Evolutionary conservation across 2,329 filamentous ascomycete genomes (phyloP).

Genomic region (Fusarium pseudonygamai): DNA sequence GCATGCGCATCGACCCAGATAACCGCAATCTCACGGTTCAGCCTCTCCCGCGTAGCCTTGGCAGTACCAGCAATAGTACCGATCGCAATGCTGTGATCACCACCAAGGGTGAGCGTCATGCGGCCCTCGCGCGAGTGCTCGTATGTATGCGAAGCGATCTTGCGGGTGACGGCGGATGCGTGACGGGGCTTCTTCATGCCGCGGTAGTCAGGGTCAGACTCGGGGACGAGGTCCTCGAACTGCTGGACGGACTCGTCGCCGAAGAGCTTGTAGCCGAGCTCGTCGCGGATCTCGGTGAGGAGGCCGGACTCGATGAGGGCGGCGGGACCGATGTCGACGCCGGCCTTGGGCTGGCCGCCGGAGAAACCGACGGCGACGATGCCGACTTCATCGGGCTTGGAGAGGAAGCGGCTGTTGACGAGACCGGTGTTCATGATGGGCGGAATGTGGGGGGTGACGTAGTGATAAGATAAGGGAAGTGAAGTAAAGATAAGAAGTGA

Average conservation of each 20-base stretch:
- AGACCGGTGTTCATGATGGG: slow-evolving; percentile 61
- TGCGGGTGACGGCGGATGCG: slow-evolving; percentile 84
- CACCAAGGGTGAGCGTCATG: slow-evolving; percentile 91
- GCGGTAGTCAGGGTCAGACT: slow-evolving; percentile 79
- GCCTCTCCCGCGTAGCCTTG: slow-evolving; percentile 83
- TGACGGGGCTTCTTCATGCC: slow-evolving; percentile 94
- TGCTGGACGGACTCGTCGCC: slow-evolving; percentile 85
- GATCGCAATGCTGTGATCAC: slow-evolving; percentile 96
- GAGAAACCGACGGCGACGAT: slow-evolving; percentile 96
- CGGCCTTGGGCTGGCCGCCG: slow-evolving; percentile 89
- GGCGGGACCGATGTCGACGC: slow-evolving; percentile 89
- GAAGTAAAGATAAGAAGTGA: background rate
- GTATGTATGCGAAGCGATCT: slow-evolving; percentile 87
- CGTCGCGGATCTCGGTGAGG: slow-evolving; percentile 81
- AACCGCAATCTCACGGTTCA: slow-evolving; percentile 86
- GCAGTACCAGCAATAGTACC: slow-evolving; percentile 90
- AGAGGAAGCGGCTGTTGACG: slow-evolving; percentile 78
- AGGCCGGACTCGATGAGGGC: slow-evolving; percentile 91
- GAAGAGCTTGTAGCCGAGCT: slow-evolving; percentile 88
- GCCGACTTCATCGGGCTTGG: slow-evolving; percentile 81
- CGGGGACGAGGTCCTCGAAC: slow-evolving; percentile 79
- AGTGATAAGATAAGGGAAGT: slow-evolving; percentile 28
- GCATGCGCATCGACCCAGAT: slow-evolving; percentile 99
- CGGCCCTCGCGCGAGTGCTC: slow-evolving; percentile 83
- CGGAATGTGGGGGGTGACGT: slow-evolving; percentile 41